Evolutionary conservation across 768 basidiomycete species (phyloP).

Genomic region (Cystoderma amianthinum): DNA sequence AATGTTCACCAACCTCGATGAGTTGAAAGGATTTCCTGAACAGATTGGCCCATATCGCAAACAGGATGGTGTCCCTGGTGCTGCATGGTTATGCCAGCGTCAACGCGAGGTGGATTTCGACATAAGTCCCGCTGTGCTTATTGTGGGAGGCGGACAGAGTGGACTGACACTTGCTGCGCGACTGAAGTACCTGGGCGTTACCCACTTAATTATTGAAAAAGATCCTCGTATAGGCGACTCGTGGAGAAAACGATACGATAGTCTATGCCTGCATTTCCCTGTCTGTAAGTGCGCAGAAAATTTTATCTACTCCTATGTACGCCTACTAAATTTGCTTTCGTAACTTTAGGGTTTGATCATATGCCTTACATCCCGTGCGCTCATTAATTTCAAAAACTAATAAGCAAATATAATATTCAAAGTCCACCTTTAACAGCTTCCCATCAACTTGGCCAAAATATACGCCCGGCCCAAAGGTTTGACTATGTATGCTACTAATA

Average conservation of each 20-base stretch:
- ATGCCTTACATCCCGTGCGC: conserved; percentile 57
- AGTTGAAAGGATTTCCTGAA: conserved; percentile 46
- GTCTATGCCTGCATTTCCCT: conserved; percentile 60
- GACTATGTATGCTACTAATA: conserved; percentile 1
- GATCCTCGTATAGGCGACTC: conserved; percentile 52
- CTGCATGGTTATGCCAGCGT: conserved; percentile 42
- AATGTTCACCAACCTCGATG: conserved; percentile 52
- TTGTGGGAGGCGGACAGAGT: conserved; percentile 62
- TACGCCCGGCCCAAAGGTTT: conserved; percentile 45
- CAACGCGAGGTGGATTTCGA: conserved; percentile 35
- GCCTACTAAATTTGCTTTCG: conserved; percentile 1
- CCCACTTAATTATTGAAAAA: conserved; percentile 60
- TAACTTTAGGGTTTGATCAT: conserved; percentile 40
- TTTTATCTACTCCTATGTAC: conserved; percentile 2
- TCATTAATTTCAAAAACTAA: neutral
- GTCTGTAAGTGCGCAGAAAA: conserved; percentile 44
- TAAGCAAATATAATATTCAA: neutral
- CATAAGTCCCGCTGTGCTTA: conserved; percentile 51
- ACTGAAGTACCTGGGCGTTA: conserved; percentile 52
- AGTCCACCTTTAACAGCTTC: conserved; percentile 27
- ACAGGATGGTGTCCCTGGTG: conserved; percentile 37
- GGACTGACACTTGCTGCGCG: conserved; percentile 62
- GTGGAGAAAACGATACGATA: conserved; percentile 63
- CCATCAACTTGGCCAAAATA: conserved; percentile 55
- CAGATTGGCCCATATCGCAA: conserved; percentile 38